Conservation (phyloP, 1,139 yeast species). For the Debaryomycetaceae sp. region DNA sequence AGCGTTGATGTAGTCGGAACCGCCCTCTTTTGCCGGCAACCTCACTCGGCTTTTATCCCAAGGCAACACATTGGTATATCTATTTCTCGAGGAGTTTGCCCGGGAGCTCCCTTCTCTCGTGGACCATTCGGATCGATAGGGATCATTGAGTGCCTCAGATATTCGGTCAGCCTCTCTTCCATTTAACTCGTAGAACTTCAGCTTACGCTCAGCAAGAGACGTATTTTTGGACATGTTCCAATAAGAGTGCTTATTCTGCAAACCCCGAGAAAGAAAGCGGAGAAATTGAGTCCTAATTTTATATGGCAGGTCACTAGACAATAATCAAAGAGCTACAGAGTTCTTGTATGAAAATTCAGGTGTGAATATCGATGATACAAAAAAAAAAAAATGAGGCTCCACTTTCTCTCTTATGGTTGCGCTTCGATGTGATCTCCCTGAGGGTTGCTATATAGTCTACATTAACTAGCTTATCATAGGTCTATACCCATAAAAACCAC, state of each 20-base stretch:
- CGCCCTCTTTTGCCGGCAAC: constrained; percentile 18
- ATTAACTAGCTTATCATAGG: too few relatives aligned
- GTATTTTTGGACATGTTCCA: neutral
- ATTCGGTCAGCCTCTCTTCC: constrained; percentile 15
- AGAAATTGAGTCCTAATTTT: too few relatives aligned
- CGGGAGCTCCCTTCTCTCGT: constrained; percentile 16
- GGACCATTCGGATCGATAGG: constrained; percentile 20
- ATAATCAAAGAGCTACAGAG: constrained; percentile 9
- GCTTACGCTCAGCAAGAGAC: constrained; percentile 7
- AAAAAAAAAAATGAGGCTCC: too few relatives aligned
- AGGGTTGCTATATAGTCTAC: too few relatives aligned
- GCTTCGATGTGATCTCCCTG: too few relatives aligned
- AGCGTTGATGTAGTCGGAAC: constrained; percentile 42
- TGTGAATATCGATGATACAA: constrained; percentile 1
- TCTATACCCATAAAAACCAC: too few relatives aligned
- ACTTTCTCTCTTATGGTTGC: too few relatives aligned
- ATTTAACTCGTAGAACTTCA: constrained; percentile 12
- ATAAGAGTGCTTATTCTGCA: too few relatives aligned
- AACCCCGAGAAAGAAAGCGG: too few relatives aligned
- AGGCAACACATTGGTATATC: constrained; percentile 44
- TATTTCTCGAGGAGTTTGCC: constrained; percentile 24
- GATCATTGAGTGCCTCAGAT: constrained; percentile 13
- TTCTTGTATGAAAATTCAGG: constrained; percentile 19
- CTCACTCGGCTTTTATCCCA: constrained; percentile 36
- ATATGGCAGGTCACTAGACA: too few relatives aligned